A percentile compares a stretch with the other conserved stretches of the same genome.
phyloP scores from a whole-genome alignment of 2,329 filamentous ascomycete genomes.

The Hypoxylon rubiginosum region DNA sequence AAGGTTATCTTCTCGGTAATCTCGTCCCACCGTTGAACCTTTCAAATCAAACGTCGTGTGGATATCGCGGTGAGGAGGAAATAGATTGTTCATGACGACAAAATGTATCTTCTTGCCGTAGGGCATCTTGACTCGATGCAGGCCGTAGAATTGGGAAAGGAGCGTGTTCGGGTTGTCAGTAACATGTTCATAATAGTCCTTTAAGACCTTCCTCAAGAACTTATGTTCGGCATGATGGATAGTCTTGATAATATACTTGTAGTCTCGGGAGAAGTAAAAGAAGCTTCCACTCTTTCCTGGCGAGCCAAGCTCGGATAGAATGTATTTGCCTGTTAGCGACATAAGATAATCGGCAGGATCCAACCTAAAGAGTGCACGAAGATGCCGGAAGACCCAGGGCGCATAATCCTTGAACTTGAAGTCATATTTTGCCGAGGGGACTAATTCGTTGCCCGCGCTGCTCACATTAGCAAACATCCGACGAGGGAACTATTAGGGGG shows the following conservation, averaged over 20 bases:
- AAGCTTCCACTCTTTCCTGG: constrained; percentile 99
- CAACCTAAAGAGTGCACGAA: constrained; percentile 87
- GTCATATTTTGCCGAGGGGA: constrained; percentile 98
- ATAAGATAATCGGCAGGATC: constrained; percentile 98
- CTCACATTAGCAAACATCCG: constrained; percentile 52
- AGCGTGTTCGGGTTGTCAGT: constrained; percentile 95
- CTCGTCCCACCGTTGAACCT: constrained; percentile 92
- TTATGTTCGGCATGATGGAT: constrained; percentile 97
- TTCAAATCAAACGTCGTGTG: constrained; percentile 98
- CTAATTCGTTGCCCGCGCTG: constrained; percentile 95
- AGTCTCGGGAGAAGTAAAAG: constrained; percentile 99
- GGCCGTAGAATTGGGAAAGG: constrained; percentile 96
- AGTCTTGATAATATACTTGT: constrained; percentile 99
- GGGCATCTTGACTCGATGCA: constrained; percentile 97
- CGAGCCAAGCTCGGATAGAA: constrained; percentile 94
- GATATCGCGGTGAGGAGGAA: constrained; percentile 96
- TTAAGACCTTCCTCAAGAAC: constrained; percentile 84
- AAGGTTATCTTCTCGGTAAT: constrained; percentile 89
- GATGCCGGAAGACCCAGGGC: constrained; percentile 97
- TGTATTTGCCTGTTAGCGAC: constrained; percentile 98
- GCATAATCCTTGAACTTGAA: constrained; percentile 99
- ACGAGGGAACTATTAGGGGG: neutral
- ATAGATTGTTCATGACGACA: constrained; percentile 99
- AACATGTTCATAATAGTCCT: constrained; percentile 95
- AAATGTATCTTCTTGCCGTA: constrained; percentile 99